These are phyloP conservation scores for Phytophthora niederhauseri DNA, from an alignment of 352 stramenopile species.

Conservation along the genomic window DNA sequence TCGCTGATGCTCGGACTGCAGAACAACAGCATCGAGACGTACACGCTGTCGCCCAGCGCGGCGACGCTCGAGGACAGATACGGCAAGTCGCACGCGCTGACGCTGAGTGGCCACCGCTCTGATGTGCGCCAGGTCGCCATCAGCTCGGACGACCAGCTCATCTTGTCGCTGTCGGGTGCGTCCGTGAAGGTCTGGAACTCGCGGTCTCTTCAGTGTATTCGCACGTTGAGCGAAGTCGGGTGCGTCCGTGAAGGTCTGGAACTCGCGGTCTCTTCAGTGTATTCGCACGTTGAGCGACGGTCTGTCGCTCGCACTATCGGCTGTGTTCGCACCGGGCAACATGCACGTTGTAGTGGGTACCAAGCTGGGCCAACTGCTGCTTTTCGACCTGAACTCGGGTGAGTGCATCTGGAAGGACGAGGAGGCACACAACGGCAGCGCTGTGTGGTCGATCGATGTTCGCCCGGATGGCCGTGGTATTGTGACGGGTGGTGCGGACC, in stretches of 20 bases:
- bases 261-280: slow-evolving; percentile 90
- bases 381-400: slow-evolving; percentile 96
- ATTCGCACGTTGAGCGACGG: slow-evolving; percentile 89
- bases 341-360: slow-evolving; percentile 97
- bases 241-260: slow-evolving; percentile 94
- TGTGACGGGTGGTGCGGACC: slow-evolving; percentile 96
- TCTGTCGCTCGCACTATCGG: slow-evolving; percentile 91
- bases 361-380: slow-evolving; percentile 94
- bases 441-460: slow-evolving; percentile 98
- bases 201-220: slow-evolving; percentile 92
- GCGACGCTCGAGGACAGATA: slow-evolving; percentile 72
- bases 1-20: slow-evolving; percentile 89
- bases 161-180: slow-evolving; percentile 88
- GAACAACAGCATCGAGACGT: slow-evolving; percentile 94
- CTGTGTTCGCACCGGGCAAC: slow-evolving; percentile 96
- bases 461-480: slow-evolving; percentile 92
- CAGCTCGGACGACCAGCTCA: slow-evolving; percentile 89
- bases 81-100: slow-evolving; percentile 68
- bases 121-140: slow-evolving; percentile 92
- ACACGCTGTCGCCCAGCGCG: slow-evolving; percentile 65
- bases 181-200: slow-evolving; percentile 95
- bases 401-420: slow-evolving; percentile 93
- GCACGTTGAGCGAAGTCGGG: slow-evolving; percentile 86
- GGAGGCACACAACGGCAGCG: slow-evolving; percentile 91
- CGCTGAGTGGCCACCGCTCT: slow-evolving; percentile 90